Conservation (phyloP, 495 filamentous ascomycete genomes). For the Talaromyces liani region DNA sequence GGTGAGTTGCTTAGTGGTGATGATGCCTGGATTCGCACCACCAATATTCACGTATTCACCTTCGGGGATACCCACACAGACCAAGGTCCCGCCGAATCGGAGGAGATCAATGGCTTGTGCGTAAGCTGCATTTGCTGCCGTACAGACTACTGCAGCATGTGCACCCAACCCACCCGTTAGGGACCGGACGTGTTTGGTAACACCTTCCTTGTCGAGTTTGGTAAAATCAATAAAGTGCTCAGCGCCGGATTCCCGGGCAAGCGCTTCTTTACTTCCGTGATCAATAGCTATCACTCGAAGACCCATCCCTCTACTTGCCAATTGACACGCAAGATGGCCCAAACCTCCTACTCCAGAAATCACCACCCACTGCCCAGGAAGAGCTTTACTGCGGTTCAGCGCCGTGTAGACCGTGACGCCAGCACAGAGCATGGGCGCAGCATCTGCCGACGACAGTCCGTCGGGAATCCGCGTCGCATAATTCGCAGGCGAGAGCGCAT, state of each 20-base stretch:
- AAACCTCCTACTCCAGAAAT: constrained; percentile 53
- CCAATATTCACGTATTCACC: constrained; percentile 50
- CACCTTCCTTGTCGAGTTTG: constrained; percentile 41
- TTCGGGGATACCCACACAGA: constrained; percentile 66
- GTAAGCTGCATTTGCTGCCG: constrained; percentile 60
- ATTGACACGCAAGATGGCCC: constrained; percentile 54
- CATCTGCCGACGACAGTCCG: constrained; percentile 33
- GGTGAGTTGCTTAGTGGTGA: constrained; percentile 46
- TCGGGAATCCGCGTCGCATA: constrained; percentile 51
- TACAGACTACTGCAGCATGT: constrained; percentile 55
- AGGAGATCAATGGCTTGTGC: constrained; percentile 50
- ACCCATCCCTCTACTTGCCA: constrained; percentile 53
- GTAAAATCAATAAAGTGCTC: constrained; percentile 63
- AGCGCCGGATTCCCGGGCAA: constrained; percentile 54
- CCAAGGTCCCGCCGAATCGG: constrained; percentile 53
- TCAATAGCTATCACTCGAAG: constrained; percentile 65
- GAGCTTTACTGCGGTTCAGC: constrained; percentile 35
- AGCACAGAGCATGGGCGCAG: constrained; percentile 50
- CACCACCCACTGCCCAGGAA: constrained; percentile 38
- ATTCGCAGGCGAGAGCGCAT: constrained; percentile 47
- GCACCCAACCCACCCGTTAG: constrained; percentile 58
- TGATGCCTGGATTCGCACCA: constrained; percentile 39
- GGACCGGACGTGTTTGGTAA: constrained; percentile 48
- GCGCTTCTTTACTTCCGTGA: constrained; percentile 50
- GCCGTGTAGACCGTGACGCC: constrained; percentile 52